Conservation (phyloP, 192 early-diverging fungal genomes). For the Mortierella hygrophila region DNA sequence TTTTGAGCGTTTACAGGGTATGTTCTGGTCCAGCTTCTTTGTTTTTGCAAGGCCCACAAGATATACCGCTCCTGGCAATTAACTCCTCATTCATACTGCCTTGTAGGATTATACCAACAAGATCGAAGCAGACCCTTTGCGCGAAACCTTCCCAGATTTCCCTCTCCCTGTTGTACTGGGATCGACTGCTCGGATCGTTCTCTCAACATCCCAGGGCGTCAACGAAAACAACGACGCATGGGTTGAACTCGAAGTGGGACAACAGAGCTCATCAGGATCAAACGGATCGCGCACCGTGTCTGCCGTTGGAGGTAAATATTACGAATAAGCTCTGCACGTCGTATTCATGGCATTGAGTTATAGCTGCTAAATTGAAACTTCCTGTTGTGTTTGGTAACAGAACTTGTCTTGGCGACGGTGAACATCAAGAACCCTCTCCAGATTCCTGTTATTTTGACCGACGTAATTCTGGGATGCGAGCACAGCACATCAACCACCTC, state of each 20-base stretch:
- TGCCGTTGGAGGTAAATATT: slow-evolving; percentile 78
- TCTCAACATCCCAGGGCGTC: slow-evolving; percentile 73
- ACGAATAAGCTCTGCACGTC: not conserved
- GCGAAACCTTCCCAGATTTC: slow-evolving; percentile 63
- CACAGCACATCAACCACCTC: slow-evolving; percentile 46
- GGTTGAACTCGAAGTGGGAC: slow-evolving; percentile 72
- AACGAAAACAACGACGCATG: slow-evolving; percentile 74
- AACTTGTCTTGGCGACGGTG: slow-evolving; percentile 77
- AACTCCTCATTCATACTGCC: not conserved
- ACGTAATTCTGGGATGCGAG: slow-evolving; percentile 72
- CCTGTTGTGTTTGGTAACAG: slow-evolving; percentile 54
- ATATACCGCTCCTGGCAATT: not conserved
- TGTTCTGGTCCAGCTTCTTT: not conserved
- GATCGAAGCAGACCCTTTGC: slow-evolving; percentile 60
- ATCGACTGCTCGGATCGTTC: slow-evolving; percentile 61
- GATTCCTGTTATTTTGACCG: slow-evolving; percentile 72
- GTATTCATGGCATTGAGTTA: not conserved
- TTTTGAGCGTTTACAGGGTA: slow-evolving; percentile 84
- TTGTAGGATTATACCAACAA: slow-evolving; percentile 63
- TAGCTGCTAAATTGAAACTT: not conserved
- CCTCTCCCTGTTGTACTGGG: slow-evolving; percentile 74
- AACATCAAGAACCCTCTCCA: slow-evolving; percentile 80
- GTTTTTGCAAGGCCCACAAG: not conserved
- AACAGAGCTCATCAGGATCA: slow-evolving; percentile 41
- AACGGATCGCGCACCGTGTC: slow-evolving; percentile 70